Evolutionary conservation across 768 basidiomycete genomes (phyloP).

Genomic region (Xerocomellus dryophilus): DNA sequence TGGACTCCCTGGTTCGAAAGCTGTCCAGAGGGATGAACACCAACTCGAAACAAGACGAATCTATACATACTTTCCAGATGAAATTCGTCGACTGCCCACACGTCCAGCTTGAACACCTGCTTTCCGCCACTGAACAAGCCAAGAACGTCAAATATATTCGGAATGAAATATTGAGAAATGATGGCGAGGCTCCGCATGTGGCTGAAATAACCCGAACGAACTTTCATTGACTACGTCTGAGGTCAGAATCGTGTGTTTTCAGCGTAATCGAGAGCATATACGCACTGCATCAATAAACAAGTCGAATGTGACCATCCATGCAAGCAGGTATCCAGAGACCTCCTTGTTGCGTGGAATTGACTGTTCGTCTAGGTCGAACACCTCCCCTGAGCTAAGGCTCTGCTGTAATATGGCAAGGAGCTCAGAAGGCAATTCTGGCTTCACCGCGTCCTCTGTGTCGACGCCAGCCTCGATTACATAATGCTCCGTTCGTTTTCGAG

Average conservation of each 20-base stretch:
- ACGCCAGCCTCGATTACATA: conserved; percentile 86
- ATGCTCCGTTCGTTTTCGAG: conserved; percentile 72
- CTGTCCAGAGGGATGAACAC: conserved; percentile 32
- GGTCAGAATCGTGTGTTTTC: neutral
- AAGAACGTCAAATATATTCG: conserved; percentile 64
- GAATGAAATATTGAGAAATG: conserved; percentile 65
- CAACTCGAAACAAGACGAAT: neutral
- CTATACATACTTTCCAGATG: conserved; percentile 61
- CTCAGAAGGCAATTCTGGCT: conserved; percentile 61
- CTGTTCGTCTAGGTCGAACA: conserved; percentile 38
- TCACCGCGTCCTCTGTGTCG: conserved; percentile 56
- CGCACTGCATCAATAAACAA: conserved; percentile 80
- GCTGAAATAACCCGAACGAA: conserved; percentile 81
- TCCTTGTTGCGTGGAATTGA: conserved; percentile 37
- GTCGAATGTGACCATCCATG: conserved; percentile 89
- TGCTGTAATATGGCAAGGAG: conserved; percentile 61
- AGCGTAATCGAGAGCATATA: conserved; percentile 5
- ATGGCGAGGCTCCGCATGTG: conserved; percentile 73
- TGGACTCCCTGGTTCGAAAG: conserved; percentile 51
- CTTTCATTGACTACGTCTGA: conserved; percentile 70
- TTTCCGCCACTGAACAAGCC: conserved; percentile 61
- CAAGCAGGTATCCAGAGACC: conserved; percentile 68
- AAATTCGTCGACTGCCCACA: conserved; percentile 84
- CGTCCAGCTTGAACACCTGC: conserved; percentile 75
- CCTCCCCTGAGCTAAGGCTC: conserved; percentile 40